Conservation (phyloP, 2,329 filamentous ascomycete genomes). For the Cryphonectria parasitica region DNA sequence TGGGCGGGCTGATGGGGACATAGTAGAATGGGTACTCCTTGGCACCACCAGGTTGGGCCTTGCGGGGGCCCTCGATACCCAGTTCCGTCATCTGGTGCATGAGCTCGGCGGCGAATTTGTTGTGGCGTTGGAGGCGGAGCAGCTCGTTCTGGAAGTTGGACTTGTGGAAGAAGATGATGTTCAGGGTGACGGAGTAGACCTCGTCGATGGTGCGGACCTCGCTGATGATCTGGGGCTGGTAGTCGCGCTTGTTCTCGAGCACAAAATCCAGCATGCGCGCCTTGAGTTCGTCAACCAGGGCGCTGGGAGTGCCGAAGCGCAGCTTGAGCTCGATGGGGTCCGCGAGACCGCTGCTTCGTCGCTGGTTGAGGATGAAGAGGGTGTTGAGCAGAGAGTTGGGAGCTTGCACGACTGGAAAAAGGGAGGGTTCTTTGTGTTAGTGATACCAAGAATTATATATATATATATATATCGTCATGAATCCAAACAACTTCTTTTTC, state of each 20-base stretch:
- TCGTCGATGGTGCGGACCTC: conserved; percentile 77
- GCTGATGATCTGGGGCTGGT: conserved; percentile 58
- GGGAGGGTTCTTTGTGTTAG: no score
- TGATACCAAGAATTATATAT: no score
- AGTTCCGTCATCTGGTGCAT: conserved; percentile 84
- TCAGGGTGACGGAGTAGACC: conserved; percentile 83
- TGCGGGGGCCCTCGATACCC: conserved; percentile 82
- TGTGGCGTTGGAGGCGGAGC: conserved; percentile 84
- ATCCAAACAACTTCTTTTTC: no score
- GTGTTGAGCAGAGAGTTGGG: conserved; percentile 93
- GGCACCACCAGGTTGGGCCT: conserved; percentile 71
- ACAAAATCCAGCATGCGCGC: conserved; percentile 83
- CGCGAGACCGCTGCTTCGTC: conserved; percentile 83
- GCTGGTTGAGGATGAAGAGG: conserved; percentile 92
- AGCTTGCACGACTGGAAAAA: conserved; percentile 71
- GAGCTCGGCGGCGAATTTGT: conserved; percentile 91
- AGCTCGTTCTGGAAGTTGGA: conserved; percentile 96
- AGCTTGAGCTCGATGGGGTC: conserved; percentile 84
- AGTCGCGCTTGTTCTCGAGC: conserved; percentile 79
- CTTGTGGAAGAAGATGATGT: conserved; percentile 97
- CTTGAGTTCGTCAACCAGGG: conserved; percentile 83
- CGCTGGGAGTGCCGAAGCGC: conserved; percentile 83
- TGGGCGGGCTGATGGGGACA: conserved; percentile 41
- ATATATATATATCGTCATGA: no score
- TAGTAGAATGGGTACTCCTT: conserved; percentile 67